A percentile compares a stretch with the other conserved stretches of the same genome.
phyloP scores from a whole-genome alignment of 192 early-diverging fungal genomes.

The Backusella westeae region DNA sequence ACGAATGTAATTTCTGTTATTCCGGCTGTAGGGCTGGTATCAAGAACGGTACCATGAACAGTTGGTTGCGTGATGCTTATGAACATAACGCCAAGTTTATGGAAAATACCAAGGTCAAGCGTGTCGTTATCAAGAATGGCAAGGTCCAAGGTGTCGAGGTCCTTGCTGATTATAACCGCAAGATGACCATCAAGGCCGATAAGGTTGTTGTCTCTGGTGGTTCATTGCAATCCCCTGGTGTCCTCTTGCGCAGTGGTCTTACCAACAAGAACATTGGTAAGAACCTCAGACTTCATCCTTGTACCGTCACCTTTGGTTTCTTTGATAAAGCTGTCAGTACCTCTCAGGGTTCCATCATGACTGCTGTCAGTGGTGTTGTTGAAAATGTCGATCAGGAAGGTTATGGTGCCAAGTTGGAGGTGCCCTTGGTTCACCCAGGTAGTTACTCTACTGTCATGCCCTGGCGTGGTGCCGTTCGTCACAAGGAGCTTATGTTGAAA shows the following conservation, averaged over 20 bases:
- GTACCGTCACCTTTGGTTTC: conserved; percentile 56
- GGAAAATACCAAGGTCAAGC: conserved; percentile 53
- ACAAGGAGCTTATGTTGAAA: conserved; percentile 53
- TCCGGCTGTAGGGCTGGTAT: conserved; percentile 66
- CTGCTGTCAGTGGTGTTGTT: conserved; percentile 52
- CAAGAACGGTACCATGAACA: conserved; percentile 66
- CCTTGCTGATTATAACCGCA: conserved; percentile 14
- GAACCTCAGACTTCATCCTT: conserved; percentile 67
- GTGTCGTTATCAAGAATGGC: conserved; percentile 54
- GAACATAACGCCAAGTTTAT: conserved; percentile 60
- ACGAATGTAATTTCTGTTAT: conserved; percentile 64
- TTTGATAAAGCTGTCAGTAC: conserved; percentile 51
- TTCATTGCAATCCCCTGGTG: conserved; percentile 61
- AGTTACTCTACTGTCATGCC: conserved; percentile 38
- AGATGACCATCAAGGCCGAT: conserved; percentile 44
- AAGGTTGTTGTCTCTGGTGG: conserved; percentile 63
- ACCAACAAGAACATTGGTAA: conserved; percentile 70
- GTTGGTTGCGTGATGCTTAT: conserved; percentile 68
- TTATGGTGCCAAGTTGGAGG: conserved; percentile 69
- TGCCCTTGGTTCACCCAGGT: conserved; percentile 54
- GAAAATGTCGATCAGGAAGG: conserved; percentile 59
- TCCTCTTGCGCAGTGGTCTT: conserved; percentile 63
- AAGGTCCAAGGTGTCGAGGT: conserved; percentile 54
- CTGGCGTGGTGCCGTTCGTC: conserved; percentile 46
- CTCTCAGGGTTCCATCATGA: conserved; percentile 64